Base-by-base conservation (phyloP, 768 basidiomycete species). In the Termitomyces eurrhizus region DNA sequence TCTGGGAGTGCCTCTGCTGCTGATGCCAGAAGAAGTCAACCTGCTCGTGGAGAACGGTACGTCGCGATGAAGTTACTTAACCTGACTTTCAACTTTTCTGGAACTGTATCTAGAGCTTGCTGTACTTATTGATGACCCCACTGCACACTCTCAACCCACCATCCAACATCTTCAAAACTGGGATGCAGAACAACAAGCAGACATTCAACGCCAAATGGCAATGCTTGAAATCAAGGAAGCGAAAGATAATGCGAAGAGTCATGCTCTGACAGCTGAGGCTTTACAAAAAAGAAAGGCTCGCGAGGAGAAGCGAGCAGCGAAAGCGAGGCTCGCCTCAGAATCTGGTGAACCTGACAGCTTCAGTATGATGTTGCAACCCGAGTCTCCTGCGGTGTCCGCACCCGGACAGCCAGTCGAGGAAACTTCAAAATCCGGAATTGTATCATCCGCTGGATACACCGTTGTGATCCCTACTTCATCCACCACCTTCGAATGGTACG, bases 11-110 rank as follows among this genome's bases (percentile, higher is more conserved):
- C 97, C 97, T 1, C 78, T 97, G 7, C 77, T 92, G 8, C 77
- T 98, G 2, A 84, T 92, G 74, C 92, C 93, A 0, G 97, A 99
- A 73, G 97, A 98, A 70, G 93, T 88, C 9, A 92, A 92, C 12
- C 79, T 95, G 36, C 85, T 98, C 7, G 84, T 98, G 14, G 82
- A 89, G 65, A 90, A 90, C 62, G 85, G 97, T 93, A 61, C 55
- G 80, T 65, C 50, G 16, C 32, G 42, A 61, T 57, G 24, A 16
- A 51, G 37, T 33, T 33, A 42, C 61, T 57, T 62, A 61, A 61
- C 56, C 24, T 53, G 59, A 49, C n/a, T 41, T 21, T 14, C 50
- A 65, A 58, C 66, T 63, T 29, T 29, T 56, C 61, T 51, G 11
- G 1, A 54, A 32, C 18, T 42, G 56, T 60, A 52, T 56, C 21